These are phyloP conservation scores for Elaeis oleifera DNA, from an alignment of 202 grass and related monocot genomes.

Conservation along the genomic window DNA sequence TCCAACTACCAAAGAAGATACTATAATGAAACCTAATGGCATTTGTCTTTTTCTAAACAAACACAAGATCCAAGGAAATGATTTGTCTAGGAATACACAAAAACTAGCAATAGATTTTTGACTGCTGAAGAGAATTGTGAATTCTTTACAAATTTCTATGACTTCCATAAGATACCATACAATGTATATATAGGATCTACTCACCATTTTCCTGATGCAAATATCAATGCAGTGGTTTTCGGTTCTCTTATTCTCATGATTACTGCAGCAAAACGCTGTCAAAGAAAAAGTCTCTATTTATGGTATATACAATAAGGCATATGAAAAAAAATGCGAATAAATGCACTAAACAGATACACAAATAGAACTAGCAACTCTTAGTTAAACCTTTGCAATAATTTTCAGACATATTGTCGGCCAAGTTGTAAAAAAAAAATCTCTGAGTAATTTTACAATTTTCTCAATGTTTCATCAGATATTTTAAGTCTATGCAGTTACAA, in stretches of 20 bases:
- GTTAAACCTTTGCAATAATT: background rate
- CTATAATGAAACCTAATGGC: no score
- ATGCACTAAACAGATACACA: background rate
- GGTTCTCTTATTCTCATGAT: conserved; percentile 28
- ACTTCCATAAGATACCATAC: no score
- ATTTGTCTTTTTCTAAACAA: no score
- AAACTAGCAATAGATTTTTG: no score
- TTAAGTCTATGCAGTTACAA: no score
- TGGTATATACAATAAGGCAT: background rate
- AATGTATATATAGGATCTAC: background rate
- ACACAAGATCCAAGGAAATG: no score
- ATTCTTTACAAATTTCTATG: no score
- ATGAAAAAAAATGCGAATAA: background rate
- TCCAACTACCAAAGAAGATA: no score
- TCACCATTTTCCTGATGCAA: conserved; percentile 25
- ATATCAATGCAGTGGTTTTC: conserved; percentile 23
- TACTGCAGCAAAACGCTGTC: conserved; percentile 22
- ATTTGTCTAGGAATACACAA: no score
- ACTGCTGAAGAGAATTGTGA: no score
- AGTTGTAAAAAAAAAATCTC: background rate
- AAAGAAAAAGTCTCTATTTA: background rate
- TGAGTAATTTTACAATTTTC: background rate
- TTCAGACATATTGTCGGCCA: no score
- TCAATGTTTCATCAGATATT: background rate
- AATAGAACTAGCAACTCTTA: background rate